phyloP scores from a whole-genome alignment of 2,329 filamentous ascomycete genomes.

The Xylaria multiplex region DNA sequence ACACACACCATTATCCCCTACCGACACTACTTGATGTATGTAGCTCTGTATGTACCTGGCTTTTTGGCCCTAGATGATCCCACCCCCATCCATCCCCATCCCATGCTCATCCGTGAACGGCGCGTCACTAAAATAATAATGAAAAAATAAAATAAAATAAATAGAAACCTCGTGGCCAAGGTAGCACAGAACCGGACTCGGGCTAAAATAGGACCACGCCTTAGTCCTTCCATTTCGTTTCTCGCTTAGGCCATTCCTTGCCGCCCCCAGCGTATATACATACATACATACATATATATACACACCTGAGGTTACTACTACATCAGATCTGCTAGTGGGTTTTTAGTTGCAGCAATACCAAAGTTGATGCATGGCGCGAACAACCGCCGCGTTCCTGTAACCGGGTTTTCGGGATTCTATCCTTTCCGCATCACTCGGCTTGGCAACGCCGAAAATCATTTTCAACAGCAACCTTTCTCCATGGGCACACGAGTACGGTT shows the following conservation, averaged over 20 bases:
- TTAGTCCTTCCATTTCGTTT: conserved; percentile 16
- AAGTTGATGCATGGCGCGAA: conserved; percentile 27
- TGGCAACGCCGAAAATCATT: neutral
- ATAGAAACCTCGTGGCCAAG: conserved; percentile 43
- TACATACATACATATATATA: conserved; percentile 5
- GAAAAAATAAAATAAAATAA: conserved; percentile 9
- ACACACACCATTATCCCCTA: conserved; percentile 22
- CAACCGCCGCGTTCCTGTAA: conserved; percentile 16
- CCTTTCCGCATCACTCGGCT: neutral
- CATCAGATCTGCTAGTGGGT: conserved; percentile 6
- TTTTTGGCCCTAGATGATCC: conserved; percentile 18
- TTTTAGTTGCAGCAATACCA: conserved; percentile 1
- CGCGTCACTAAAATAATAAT: conserved; percentile 4
- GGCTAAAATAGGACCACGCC: conserved; percentile 30
- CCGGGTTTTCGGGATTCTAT: conserved; percentile 26
- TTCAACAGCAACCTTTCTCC: neutral
- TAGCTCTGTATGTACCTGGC: neutral
- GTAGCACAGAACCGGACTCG: conserved; percentile 38
- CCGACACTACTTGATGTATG: conserved; percentile 23
- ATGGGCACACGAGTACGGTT: neutral
- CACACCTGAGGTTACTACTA: neutral
- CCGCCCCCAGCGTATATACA: conserved; percentile 9
- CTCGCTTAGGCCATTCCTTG: conserved; percentile 25
- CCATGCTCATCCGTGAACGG: conserved; percentile 19
- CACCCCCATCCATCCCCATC: conserved; percentile 2